Base-by-base conservation (phyloP, 1,139 yeast genomes). In the Pichia sp. region DNA sequence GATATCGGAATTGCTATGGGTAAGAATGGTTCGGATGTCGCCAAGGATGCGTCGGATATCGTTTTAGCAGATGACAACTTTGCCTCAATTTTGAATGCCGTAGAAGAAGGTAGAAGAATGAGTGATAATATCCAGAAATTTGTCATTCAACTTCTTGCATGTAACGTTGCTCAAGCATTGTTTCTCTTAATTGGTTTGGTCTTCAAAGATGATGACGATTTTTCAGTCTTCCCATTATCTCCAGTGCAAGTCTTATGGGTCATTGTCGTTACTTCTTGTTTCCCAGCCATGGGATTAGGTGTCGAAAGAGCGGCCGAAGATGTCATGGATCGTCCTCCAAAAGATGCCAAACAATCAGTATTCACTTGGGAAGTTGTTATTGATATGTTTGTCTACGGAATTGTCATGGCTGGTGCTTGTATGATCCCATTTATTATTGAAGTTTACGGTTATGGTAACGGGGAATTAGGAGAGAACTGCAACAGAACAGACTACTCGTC, bases 1-100 rank as follows among this genome's bases (percentile, higher is more conserved):
- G 93, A 87, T 69, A 90, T 87, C 55, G 95, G 95, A 62, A 86
- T 87, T 67, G 90, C 92, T n/a, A 86, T 86, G 93, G 93, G 93
- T 50, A 76, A 84, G 65, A 82, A 85, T 60, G 93, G 92, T 11
- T 84, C 90, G 11, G 93, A 86, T 70, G 92, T 86, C 47, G 93
- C 93, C 30, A 86, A 86, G 68, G 90, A 86, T 66, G 90, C 90
- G 2, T 79, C 89, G 26, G 93, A 86, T 67, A 84, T 86, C 68
- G 85, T 86, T 41, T 75, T 86, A 57, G 78, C 85, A 26, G 90
- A 85, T 67, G 93, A 86, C 67, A 86, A 86, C 68, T 86, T 86
- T 70, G 85, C 92, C 3, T 84, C 90, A 13, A 85, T 86, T 66
- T 76, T 85, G 56, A 82, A 84, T 69, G 93, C 90, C 23, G 81